A percentile compares a stretch with the other conserved stretches of the same genome.
phyloP scores from a whole-genome alignment of 1,284 basidiomycete genomes.

The Pseudozyma sp. region DNA sequence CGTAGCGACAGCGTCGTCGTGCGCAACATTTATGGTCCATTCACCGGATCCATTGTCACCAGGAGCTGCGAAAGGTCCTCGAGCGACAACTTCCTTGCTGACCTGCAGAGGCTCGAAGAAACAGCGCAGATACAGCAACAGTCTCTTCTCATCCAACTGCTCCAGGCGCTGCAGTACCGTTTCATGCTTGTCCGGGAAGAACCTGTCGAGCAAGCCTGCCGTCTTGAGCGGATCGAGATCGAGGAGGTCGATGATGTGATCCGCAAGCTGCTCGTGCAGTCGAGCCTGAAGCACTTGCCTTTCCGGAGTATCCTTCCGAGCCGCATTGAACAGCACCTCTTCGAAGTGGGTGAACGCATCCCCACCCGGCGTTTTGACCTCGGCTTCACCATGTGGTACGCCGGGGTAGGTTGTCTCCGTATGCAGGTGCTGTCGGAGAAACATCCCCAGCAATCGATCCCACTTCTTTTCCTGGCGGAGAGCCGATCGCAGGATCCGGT shows the following conservation, averaged over 20 bases:
- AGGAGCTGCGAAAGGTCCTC: conserved; percentile 17
- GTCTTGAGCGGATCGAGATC: conserved; percentile 76
- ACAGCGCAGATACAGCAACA: conserved; percentile 82
- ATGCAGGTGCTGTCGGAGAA: conserved; percentile 35
- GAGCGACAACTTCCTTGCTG: conserved; percentile 69
- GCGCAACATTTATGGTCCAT: conserved; percentile 11
- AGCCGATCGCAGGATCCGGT: conserved; percentile 84
- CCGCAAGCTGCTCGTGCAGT: conserved; percentile 48
- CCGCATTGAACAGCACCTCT: conserved; percentile 43
- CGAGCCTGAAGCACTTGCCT: conserved; percentile 12
- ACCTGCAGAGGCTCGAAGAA: conserved; percentile 76
- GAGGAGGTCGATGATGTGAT: conserved; percentile 71
- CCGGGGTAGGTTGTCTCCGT: background rate
- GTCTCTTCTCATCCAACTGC: conserved; percentile 72
- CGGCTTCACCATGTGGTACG: background rate
- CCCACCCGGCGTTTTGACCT: conserved; percentile 1
- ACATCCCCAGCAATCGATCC: conserved; percentile 70
- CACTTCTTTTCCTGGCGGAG: conserved; percentile 82
- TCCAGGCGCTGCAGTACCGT: conserved; percentile 68
- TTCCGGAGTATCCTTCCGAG: conserved; percentile 12
- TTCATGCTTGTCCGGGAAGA: conserved; percentile 74
- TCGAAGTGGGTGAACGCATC: conserved; percentile 47
- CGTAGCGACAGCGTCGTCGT: background rate
- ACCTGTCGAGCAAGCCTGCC: conserved; percentile 79
- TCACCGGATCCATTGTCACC: conserved; percentile 7